Conservation (phyloP, 225 moss, liverwort and hornwort species). For the Straminergon stramineum region DNA sequence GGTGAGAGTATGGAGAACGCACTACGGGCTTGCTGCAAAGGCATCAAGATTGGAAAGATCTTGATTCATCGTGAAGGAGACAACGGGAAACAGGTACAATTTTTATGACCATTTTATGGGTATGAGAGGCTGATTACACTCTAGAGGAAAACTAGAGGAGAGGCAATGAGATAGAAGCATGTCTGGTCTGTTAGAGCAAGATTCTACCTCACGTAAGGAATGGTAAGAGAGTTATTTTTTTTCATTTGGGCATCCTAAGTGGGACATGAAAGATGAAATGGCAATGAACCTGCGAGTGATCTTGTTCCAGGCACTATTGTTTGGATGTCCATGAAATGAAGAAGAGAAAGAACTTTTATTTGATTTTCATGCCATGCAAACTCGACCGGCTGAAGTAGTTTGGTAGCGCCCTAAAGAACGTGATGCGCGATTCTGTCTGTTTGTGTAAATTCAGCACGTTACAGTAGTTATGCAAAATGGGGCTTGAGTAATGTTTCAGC, state of each 20-base stretch:
- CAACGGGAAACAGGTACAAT: constrained; percentile 69
- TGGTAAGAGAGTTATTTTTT: not conserved
- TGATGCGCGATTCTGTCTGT: not conserved
- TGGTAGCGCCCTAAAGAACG: not conserved
- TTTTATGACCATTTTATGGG: not conserved
- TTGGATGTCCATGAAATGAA: not conserved
- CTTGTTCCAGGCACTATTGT: not conserved
- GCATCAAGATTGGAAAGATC: constrained; percentile 95
- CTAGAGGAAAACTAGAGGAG: not conserved
- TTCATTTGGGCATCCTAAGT: not conserved
- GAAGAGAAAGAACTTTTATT: not conserved
- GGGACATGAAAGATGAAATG: not conserved
- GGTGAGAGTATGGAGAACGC: constrained; percentile 99
- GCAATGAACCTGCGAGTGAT: not conserved
- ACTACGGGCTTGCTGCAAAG: constrained; percentile 91
- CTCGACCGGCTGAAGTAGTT: not conserved
- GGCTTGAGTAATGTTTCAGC: not conserved
- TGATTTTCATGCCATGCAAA: not conserved
- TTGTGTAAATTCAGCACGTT: not conserved
- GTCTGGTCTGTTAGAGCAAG: not conserved
- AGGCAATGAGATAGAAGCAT: not conserved
- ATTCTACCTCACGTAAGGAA: not conserved
- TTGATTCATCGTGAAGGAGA: constrained; percentile 93
- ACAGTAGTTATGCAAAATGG: not conserved
- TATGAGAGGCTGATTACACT: not conserved